Evolutionary conservation across 2,329 filamentous ascomycete genomes (phyloP), one percentile per base, ranked within the genome.

Genomic region (Penicillium sp.): DNA sequence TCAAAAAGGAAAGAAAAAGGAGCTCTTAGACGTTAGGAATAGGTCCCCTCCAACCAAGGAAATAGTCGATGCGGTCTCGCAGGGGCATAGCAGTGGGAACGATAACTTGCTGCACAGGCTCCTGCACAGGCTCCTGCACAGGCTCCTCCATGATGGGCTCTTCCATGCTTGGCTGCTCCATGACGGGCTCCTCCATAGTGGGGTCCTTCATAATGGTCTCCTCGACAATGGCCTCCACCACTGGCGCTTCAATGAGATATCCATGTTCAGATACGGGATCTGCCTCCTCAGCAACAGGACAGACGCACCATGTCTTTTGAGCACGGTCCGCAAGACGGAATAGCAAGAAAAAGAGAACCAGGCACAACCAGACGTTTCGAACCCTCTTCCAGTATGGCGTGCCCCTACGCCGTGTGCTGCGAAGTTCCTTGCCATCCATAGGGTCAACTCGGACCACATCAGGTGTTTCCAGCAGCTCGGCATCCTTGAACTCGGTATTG

Each of bases 21-120:
- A 20, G 10, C 27, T 7, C 16, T 22, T 40, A 50, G 10, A 34
- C 8, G 9, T 28, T 20, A n/a, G n/a, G 16, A 35, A 54, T 26
- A 10, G 62, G 64, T 1, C 64, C 65, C 18, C 46, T 52, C 65
- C 65, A 68, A 16, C 65, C 65, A 29, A 67, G 55, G 31, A 61
- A 49, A 29, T 67, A 64, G 44, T 68, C 65, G 11, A 68, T 43
- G 5, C 42, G 58, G 38, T 67, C 65, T 24, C 63, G 56, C 14
- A 63, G 42, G 24, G 49, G 41, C 26, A 22, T 18, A 16, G 34
- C 5, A n/a, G 14, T 20, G 14, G 35, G 26, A 9, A 18, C 27
- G 4, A 9, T 6, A 8, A 22, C 27, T 18, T 9, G 20, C 4
- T 6, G 8, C 31, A 34, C n/a, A 13, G 14, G 16, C 31, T 18